Evolutionary conservation across 306 rosid species (phyloP), one percentile per base, ranked within the genome.

Genomic region (Oxytropis ochrocephala): DNA sequence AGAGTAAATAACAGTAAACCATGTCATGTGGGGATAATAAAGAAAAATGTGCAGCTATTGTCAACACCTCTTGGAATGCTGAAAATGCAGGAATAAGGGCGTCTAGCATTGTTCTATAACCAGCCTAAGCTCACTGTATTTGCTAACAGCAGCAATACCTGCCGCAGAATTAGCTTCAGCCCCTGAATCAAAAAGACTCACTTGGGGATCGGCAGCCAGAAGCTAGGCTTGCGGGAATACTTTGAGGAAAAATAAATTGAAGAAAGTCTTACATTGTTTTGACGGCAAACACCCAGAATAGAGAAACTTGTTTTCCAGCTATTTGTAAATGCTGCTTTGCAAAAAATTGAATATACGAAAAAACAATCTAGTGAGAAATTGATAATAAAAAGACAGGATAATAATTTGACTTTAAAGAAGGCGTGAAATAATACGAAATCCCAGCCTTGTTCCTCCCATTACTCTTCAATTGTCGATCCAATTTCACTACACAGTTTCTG

Each of bases 381-480:
- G 30, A 21, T 55, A 46, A 49, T 8, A 70, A 69, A 50, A n/a
- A 56, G 62, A 42, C 33, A 33, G 72, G 47, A 58, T 38, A 59
- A 48, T 53, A 63, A 18, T 35, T 71, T 39, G 70, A 73, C 52
- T 66, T 58, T 0, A 19, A 56, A 63, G 16, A 70, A 72, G 69
- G 81, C 33, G 51, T 2, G 78, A 57, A 58, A 72, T 59, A 43
- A 74, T 88, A 94, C 99, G 91, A 59, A 72, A 87, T 89, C 83
- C 99, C 99, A 74, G n/a, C n/a, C 99, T 87, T 46, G 97, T 94
- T 78, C 99, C 96, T 44, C 97, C 99, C 98, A 94, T 94, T 67
- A 84, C 85, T 86, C 85, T 84, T 80, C 76, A 64, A 94, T 76
- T 62, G 97, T 82, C 30, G 89, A 84, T 64, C 92, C 99, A 70